Evolutionary conservation across 805 yeast species (phyloP).

Genomic region (Komagataella populi): DNA sequence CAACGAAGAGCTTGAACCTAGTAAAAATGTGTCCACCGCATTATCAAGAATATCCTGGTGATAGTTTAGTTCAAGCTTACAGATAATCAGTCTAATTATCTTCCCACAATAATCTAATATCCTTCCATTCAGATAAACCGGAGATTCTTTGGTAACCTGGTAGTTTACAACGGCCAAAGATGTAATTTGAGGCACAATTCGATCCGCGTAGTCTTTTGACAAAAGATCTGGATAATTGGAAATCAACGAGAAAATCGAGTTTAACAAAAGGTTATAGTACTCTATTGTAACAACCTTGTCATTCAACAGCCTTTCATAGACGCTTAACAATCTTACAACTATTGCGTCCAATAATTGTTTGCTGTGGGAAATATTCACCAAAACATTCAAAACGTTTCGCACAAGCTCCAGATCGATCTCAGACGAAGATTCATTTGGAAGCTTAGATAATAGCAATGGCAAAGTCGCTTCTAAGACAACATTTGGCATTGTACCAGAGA

Average conservation of each 20-base stretch:
- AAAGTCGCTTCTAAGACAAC: constrained; percentile 36
- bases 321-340: constrained; percentile 28
- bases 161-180: constrained; percentile 5
- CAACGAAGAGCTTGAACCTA: constrained; percentile 4
- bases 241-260: constrained; percentile 4
- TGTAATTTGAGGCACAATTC: constrained; percentile 27
- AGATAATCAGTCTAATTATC: constrained; percentile 25
- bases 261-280: constrained; percentile 13
- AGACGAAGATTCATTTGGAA: constrained; percentile 24
- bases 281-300: constrained; percentile 4
- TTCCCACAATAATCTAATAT: constrained; percentile 25
- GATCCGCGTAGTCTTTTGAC: constrained; percentile 22
- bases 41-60: constrained; percentile 34
- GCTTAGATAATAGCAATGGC: constrained; percentile 33
- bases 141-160: constrained; percentile 4
- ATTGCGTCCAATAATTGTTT: constrained; percentile 29
- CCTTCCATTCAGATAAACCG: constrained; percentile 9
- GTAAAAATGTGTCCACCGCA: constrained; percentile 21
- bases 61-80: constrained; percentile 20
- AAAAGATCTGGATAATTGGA: constrained; percentile 4
- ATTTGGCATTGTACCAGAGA: constrained; percentile 24
- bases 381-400: constrained; percentile 19
- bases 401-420: constrained; percentile 17
- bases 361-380: constrained; percentile 24
- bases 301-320: constrained; percentile 11